Evolutionary conservation across 2,329 filamentous ascomycete genomes (phyloP), one percentile per base, ranked within the genome.

Genomic region (Stagonosporopsis chrysanthemi): DNA sequence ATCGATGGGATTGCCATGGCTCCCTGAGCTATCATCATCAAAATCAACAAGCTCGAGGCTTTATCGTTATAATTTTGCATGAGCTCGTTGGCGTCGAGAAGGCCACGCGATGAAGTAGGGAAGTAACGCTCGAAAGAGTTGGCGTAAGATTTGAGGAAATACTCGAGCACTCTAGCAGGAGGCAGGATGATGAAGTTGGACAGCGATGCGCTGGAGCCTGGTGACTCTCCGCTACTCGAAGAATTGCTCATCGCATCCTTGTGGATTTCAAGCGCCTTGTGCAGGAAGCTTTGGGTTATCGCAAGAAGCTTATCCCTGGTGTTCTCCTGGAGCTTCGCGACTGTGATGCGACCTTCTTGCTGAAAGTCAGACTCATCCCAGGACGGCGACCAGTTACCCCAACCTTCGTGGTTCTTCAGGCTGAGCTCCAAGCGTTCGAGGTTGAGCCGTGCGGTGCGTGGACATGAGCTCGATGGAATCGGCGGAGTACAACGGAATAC

Each of bases 1-100:
- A 84, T 79, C 36, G 84, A 86, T 3, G 87, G 85, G 47, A 89
- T 85, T n/a, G 83, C 82, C 54, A 86, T 85, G 9, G 88, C 88
- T 15, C 88, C 88, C 65, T 89, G 87, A 1, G 88, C 88, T 52
- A 90, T 88, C 88, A 90, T 90, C 70, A 90, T 82, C 22, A 90
- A 78, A 1, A 90, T 82, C 12, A 90, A 78, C 28, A 90, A 74
- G 35, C 86, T 88, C 0, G 87, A 86, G 0, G 87, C 85, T 62
- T 87, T 84, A 65, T 87, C 88, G 66, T 88, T 86, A 63, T 79
- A 80, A 49, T 77, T 80, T 52, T 85, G 81, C 70, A 90, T 82
- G 75, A 90, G 81, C 69, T 88, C 85, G 62, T 90, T 90, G 7
- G 86, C 83, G 63, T 90, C 87, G 22, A 90, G 78, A 15, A 82